These are phyloP conservation scores for Citrus cavaleriei DNA, from an alignment of 345 rosid genomes.

Conservation along the genomic window DNA sequence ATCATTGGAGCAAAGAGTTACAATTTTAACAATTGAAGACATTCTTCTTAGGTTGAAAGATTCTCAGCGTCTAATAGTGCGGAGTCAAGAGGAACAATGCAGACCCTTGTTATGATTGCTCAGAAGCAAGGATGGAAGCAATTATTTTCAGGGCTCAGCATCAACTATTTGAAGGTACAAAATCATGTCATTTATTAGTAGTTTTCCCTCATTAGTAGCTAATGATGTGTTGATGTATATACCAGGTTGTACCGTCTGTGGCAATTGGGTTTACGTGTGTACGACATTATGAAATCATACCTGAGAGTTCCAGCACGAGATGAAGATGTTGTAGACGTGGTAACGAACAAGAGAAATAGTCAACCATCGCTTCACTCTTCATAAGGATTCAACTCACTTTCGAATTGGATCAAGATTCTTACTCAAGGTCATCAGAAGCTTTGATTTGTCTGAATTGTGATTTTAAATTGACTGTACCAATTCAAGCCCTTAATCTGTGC, in stretches of 20 bases:
- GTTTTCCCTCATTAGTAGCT: not conserved
- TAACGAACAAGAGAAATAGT: constrained; percentile 43
- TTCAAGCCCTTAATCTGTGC: constrained; percentile 20
- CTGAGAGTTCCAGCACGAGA: constrained; percentile 84
- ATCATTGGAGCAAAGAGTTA: not conserved
- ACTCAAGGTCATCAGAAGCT: not conserved
- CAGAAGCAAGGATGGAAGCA: constrained; percentile 95
- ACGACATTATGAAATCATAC: constrained; percentile 75
- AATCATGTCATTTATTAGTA: not conserved
- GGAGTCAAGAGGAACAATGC: constrained; percentile 67
- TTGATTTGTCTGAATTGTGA: constrained; percentile 10
- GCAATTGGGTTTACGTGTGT: constrained; percentile 94
- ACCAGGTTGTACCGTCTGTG: constrained; percentile 88
- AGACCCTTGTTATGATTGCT: constrained; percentile 55
- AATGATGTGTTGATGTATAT: not conserved
- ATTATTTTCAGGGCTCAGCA: constrained; percentile 86
- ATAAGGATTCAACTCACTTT: not conserved
- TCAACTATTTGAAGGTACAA: constrained; percentile 83
- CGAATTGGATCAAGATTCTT: not conserved
- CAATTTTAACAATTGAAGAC: not conserved
- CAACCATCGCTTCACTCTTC: constrained; percentile 47
- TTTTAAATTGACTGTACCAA: constrained; percentile 16
- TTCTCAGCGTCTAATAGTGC: constrained; percentile 40
- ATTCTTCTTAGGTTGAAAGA: constrained; percentile 59
- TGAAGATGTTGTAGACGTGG: constrained; percentile 49